phyloP scores from a whole-genome alignment of 768 basidiomycete species.

The Cyclocybe cylindracea region DNA sequence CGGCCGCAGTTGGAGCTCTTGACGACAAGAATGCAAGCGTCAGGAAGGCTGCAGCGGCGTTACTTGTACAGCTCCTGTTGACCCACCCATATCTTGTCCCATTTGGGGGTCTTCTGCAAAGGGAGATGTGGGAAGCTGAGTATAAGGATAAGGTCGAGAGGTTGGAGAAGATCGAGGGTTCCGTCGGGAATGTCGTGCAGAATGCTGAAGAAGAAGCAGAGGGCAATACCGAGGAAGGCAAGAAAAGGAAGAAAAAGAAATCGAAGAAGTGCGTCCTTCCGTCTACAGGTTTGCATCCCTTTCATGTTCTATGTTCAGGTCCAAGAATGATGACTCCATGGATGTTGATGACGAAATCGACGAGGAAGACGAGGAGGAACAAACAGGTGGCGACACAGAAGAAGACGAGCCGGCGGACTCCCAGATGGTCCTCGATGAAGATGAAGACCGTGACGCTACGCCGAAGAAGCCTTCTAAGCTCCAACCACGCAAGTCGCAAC shows the following conservation, averaged over 20 bases:
- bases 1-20: conserved; percentile 75
- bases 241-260: conserved; percentile 37
- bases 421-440: conserved; percentile 41
- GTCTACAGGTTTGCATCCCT: neutral
- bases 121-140: conserved; percentile 71
- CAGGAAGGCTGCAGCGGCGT: conserved; percentile 78
- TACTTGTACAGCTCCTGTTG: conserved; percentile 71
- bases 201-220: conserved; percentile 35
- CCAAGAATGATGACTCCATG: conserved; percentile 49
- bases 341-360: conserved; percentile 49
- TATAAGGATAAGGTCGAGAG: conserved; percentile 65
- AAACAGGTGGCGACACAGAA: conserved; percentile 37
- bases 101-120: conserved; percentile 80
- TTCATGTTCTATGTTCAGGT: conserved; percentile 17
- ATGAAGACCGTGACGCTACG: conserved; percentile 30
- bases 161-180: conserved; percentile 69
- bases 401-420: conserved; percentile 25
- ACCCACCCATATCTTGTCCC: conserved; percentile 89
- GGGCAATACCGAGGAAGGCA: conserved; percentile 27
- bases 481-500: conserved; percentile 65
- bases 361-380: conserved; percentile 35
- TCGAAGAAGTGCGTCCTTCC: conserved; percentile 29
- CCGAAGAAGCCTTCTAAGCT: conserved; percentile 45
- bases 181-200: conserved; percentile 61
- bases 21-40: conserved; percentile 91